phyloP scores from a whole-genome alignment of 805 yeast species.

The Saturnispora quitensis region DNA sequence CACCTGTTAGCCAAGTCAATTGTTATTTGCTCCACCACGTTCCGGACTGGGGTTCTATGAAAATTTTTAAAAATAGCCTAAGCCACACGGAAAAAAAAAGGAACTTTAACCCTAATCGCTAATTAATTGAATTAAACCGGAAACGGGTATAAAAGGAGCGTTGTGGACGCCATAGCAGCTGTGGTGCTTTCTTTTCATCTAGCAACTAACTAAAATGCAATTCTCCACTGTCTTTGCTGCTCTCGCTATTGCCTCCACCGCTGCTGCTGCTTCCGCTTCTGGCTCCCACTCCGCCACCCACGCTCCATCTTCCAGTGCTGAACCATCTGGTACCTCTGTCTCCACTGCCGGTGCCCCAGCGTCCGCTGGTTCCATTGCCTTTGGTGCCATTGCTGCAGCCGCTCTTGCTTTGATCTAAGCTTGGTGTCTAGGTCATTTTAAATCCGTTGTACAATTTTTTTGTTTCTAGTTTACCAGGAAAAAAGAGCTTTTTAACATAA shows the following conservation, averaged over 20 bases:
- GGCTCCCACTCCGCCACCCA: constrained; percentile 42
- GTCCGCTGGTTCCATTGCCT: constrained; percentile 57
- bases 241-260: constrained; percentile 62
- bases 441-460: too few relatives aligned
- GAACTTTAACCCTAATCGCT: not conserved
- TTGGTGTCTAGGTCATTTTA: not conserved
- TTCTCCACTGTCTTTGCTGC: constrained; percentile 60
- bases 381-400: constrained; percentile 81
- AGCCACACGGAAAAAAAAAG: not conserved
- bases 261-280: constrained; percentile 41
- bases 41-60: not conserved
- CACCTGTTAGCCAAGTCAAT: too few relatives aligned
- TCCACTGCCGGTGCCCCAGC: constrained; percentile 35
- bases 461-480: too few relatives aligned
- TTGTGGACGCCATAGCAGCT: not conserved
- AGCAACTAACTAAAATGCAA: constrained; percentile 42
- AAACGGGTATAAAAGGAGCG: not conserved
- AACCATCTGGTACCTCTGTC: constrained; percentile 30
- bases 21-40: not conserved
- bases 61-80: not conserved
- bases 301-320: constrained; percentile 36
- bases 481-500: not conserved
- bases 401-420: constrained; percentile 46
- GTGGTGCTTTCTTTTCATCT: not conserved
- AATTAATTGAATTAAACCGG: not conserved